These are phyloP conservation scores for Adiantum capillusveneris DNA, from an alignment of 75 land plant species.

Conservation along the genomic window DNA sequence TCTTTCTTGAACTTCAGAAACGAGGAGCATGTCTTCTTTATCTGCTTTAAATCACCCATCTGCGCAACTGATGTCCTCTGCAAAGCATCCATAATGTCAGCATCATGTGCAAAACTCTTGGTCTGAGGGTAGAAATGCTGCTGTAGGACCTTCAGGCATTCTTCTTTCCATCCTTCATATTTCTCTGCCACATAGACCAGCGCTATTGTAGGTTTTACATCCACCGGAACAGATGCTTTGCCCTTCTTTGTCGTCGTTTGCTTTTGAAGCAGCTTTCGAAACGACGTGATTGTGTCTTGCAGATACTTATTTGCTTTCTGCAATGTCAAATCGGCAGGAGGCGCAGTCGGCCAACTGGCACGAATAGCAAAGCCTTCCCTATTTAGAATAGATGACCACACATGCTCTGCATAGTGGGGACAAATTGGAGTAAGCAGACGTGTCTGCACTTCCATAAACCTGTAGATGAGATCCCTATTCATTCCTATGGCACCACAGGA, in stretches of 20 bases:
- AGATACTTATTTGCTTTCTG: slow-evolving; percentile 71
- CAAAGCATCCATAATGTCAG: slow-evolving; percentile 47
- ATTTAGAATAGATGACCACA: slow-evolving; percentile 58
- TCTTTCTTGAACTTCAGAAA: slow-evolving; percentile 85
- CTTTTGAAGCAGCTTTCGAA: slow-evolving; percentile 70
- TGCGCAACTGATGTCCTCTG: slow-evolving; percentile 40
- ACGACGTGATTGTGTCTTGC: slow-evolving; percentile 53
- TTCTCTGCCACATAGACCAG: slow-evolving; percentile 78
- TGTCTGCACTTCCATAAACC: slow-evolving; percentile 93
- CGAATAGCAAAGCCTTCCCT: slow-evolving; percentile 57
- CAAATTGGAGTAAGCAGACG: slow-evolving; percentile 75
- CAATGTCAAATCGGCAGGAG: slow-evolving; percentile 49
- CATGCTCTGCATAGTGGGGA: slow-evolving; percentile 88
- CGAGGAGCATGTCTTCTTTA: slow-evolving; percentile 75
- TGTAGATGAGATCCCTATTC: slow-evolving; percentile 61
- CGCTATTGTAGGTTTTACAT: slow-evolving; percentile 37
- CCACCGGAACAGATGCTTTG: slow-evolving; percentile 24
- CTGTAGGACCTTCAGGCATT: slow-evolving; percentile 61
- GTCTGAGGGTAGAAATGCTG: slow-evolving; percentile 27
- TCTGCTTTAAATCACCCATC: slow-evolving; percentile 49
- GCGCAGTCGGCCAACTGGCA: slow-evolving; percentile 66
- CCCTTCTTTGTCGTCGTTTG: slow-evolving; percentile 62
- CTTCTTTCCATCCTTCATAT: slow-evolving; percentile 72
- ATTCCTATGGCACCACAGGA: slow-evolving; percentile 69
- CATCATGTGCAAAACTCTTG: slow-evolving; percentile 47